phyloP scores from a whole-genome alignment of 805 yeast genomes.

The Wickerhamomyces hampshirensis region DNA sequence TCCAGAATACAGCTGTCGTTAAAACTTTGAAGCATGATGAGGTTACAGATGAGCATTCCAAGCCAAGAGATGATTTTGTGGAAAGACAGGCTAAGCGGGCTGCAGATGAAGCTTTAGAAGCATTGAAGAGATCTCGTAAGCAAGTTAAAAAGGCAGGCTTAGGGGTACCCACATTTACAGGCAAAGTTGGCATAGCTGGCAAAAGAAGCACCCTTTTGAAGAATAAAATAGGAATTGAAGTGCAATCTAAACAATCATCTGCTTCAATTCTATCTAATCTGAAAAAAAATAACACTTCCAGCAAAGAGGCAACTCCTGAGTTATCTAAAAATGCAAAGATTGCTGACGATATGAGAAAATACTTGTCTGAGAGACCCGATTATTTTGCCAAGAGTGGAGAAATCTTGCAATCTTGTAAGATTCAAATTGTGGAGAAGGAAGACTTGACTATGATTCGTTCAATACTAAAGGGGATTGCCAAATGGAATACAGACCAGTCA shows the following conservation, averaged over 20 bases:
- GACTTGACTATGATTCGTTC: constrained; percentile 62
- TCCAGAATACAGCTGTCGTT: constrained; percentile 68
- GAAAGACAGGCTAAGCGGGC: constrained; percentile 59
- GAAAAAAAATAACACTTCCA: constrained; percentile 32
- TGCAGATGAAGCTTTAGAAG: constrained; percentile 49
- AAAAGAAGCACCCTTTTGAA: constrained; percentile 28
- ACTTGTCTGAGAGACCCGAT: constrained; percentile 31
- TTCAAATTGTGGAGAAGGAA: constrained; percentile 41
- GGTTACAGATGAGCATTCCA: constrained; percentile 48
- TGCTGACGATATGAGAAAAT: constrained; percentile 36
- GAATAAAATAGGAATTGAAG: constrained; percentile 13
- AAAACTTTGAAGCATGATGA: constrained; percentile 77
- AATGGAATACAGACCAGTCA: constrained; percentile 52
- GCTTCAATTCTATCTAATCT: constrained; percentile 45
- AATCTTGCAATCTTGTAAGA: constrained; percentile 34
- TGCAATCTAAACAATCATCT: constrained; percentile 32
- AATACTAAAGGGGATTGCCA: constrained; percentile 61
- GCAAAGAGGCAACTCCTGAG: constrained; percentile 3
- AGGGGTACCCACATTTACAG: constrained; percentile 96
- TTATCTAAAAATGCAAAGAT: constrained; percentile 15
- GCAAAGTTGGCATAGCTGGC: constrained; percentile 84
- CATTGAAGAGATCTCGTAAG: constrained; percentile 50
- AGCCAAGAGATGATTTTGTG: constrained; percentile 30
- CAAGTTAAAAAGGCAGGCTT: constrained; percentile 39
- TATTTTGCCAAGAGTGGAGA: constrained; percentile 45